Evolutionary conservation across 371 early-diverging fungal genomes (phyloP), one percentile per base, ranked within the genome.

Genomic region (Funneliformis caledonium): DNA sequence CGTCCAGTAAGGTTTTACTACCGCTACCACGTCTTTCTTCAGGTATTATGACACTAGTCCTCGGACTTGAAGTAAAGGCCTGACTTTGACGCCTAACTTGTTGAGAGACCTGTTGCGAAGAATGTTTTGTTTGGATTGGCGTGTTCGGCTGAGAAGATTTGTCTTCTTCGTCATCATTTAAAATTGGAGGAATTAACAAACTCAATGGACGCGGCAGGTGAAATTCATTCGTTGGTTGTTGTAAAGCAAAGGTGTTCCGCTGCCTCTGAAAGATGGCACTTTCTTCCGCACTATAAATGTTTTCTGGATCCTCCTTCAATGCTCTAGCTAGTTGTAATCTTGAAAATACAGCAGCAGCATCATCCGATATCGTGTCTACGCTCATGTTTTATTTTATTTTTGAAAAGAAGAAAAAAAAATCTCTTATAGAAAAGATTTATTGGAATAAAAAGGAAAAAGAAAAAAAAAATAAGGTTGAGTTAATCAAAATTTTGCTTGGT

Each of bases 1-100:
- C 80, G 70, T 79, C 80, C 70, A 79, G 26, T 31, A 79, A 60
- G 19, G 78, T 78, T 50, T 72, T 68, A 50, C 67, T 31, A 65
- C 2, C 7, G 31, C 65, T 65, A 31, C 10, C 16, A 76, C 31
- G 33, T 37, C 43, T n/a, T 31, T 43, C 26, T 22, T 60, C 61
- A 37, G 59, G 43, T 11, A 76, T 59, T 19, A 37, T 8, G 2
- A 76, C 22, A 65, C 77, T 77, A 48, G 14, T 16, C 16, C 77
- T 62, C 26, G 65, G 42, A 67, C 31, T 50, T 50, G 50, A n/a
- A 26, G 72, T 19, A 48, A 50, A 50, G 6, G 11, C 14, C 19
- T 45, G 14, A n/a, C n/a, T 43, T 19, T 2, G 72, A 31, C 12
- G 48, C 14, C 22, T 10, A 50, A 52, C 14, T n/a, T 16, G 52